Percentiles rank a stretch among this genome's conserved stretches.
Evolutionary conservation across 345 rosid genomes (phyloP).

Genomic region (Citrus maxima): DNA sequence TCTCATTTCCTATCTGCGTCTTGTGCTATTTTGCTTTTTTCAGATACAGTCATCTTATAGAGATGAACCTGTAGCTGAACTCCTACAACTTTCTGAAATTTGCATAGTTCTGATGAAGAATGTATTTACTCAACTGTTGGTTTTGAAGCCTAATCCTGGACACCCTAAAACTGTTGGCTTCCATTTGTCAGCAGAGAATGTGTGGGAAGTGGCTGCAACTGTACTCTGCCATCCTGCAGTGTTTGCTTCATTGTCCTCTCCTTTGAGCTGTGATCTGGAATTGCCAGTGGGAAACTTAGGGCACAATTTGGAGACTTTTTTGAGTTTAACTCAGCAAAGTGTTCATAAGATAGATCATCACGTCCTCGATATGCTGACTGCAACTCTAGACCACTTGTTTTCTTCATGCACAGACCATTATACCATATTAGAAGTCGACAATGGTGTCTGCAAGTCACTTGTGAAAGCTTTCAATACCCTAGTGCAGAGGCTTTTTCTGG

Average conservation of each 20-base stretch:
- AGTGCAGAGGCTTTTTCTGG: slow-evolving; percentile 38
- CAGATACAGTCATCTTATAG: slow-evolving; percentile 47
- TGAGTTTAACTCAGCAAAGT: slow-evolving; percentile 35
- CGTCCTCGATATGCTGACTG: slow-evolving; percentile 53
- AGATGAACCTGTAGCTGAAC: slow-evolving; percentile 39
- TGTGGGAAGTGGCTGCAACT: slow-evolving; percentile 51
- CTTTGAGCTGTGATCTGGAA: slow-evolving; percentile 41
- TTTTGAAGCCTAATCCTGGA: slow-evolving; percentile 29
- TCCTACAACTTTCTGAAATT: slow-evolving; percentile 48
- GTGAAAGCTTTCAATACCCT: slow-evolving; percentile 44
- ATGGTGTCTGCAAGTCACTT: slow-evolving; percentile 30
- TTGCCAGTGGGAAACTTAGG: slow-evolving; percentile 24
- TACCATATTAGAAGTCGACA: slow-evolving; percentile 22
- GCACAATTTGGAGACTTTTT: slow-evolving; percentile 36
- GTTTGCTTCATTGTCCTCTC: slow-evolving; percentile 39
- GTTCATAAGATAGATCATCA: slow-evolving; percentile 54
- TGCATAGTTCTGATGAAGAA: slow-evolving; percentile 57
- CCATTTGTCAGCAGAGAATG: slow-evolving; percentile 26
- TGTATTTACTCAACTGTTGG: slow-evolving; percentile 44
- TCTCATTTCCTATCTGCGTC: slow-evolving; percentile 43
- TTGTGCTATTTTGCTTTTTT: slow-evolving; percentile 65
- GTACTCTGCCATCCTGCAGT: slow-evolving; percentile 68
- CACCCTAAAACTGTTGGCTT: slow-evolving; percentile 15
- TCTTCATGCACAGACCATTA: slow-evolving; percentile 29
- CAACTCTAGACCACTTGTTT: slow-evolving; percentile 46